Evolutionary conservation across 352 stramenopile genomes (phyloP).

Genomic region (Globisporangium takayamanum): DNA sequence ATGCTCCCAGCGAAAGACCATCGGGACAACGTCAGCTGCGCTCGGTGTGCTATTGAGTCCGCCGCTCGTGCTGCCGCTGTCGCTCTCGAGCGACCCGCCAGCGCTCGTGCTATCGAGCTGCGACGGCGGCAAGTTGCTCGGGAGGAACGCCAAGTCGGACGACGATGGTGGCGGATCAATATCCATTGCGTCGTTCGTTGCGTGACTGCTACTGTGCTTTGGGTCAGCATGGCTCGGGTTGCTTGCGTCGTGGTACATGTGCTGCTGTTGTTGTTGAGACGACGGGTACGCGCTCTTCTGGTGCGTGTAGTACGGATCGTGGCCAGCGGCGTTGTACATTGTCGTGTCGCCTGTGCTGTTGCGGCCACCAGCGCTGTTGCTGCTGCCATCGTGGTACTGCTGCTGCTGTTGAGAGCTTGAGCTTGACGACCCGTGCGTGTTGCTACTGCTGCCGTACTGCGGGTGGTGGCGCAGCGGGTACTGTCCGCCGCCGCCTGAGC

Average conservation of each 20-base stretch:
- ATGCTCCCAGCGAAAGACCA: conserved; percentile 99
- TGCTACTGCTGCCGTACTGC: conserved; percentile 30
- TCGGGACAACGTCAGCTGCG: conserved; percentile 70
- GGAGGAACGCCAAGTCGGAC: conserved; percentile 22
- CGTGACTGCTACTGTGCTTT: conserved; percentile 1
- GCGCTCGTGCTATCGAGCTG: conserved; percentile 13
- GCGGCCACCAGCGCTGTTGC: not conserved
- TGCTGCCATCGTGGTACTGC: conserved; percentile 16
- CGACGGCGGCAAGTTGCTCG: conserved; percentile 21
- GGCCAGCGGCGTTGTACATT: conserved; percentile 1
- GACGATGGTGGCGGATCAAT: conserved; percentile 41
- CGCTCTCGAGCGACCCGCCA: not conserved
- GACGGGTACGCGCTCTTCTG: conserved; percentile 2
- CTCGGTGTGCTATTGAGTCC: conserved; percentile 10
- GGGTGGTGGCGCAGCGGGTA: conserved; percentile 68
- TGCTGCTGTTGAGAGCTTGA: conserved; percentile 10
- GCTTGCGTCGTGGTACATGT: conserved; percentile 12
- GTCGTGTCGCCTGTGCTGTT: not conserved
- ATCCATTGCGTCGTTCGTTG: conserved; percentile 51
- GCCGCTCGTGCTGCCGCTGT: conserved; percentile 13
- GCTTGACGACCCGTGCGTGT: conserved; percentile 5
- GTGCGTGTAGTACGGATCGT: conserved; percentile 16
- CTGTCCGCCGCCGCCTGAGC: conserved; percentile 24
- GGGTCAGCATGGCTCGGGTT: not conserved
- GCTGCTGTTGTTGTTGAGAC: conserved; percentile 3